These are phyloP conservation scores for Rhodotorula paludigena DNA, from an alignment of 768 basidiomycete species.

Conservation along the genomic window DNA sequence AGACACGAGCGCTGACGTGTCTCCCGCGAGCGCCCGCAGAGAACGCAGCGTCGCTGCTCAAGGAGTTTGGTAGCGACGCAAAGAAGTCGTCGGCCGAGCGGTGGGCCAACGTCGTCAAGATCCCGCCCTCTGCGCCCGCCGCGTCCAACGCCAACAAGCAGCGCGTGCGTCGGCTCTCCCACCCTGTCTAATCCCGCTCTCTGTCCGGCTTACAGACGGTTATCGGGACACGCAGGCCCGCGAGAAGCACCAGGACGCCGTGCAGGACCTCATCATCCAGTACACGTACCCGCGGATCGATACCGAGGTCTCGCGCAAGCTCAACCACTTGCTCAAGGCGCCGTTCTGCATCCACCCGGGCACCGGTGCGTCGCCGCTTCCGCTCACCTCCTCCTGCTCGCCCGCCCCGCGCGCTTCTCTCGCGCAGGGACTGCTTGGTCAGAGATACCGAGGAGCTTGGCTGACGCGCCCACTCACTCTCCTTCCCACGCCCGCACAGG, in stretches of 20 bases:
- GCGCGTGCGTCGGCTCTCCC: background rate
- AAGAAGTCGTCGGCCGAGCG: conserved; percentile 59
- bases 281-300: conserved; percentile 96
- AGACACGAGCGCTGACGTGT: background rate
- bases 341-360: conserved; percentile 97
- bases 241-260: conserved; percentile 47
- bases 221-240: background rate
- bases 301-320: conserved; percentile 92
- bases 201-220: background rate
- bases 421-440: background rate
- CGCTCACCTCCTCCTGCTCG: conserved; percentile 1
- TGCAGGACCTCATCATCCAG: conserved; percentile 84
- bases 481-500: conserved; percentile 50
- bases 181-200: background rate
- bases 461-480: background rate
- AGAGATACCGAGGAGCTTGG: background rate
- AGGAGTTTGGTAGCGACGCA: background rate
- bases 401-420: background rate
- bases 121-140: background rate
- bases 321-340: conserved; percentile 94
- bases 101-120: conserved; percentile 60
- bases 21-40: background rate
- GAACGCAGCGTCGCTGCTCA: background rate
- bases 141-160: background rate
- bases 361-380: conserved; percentile 52